A percentile compares a stretch with the other conserved stretches of the same genome.
Evolutionary conservation across 306 rosid genomes (phyloP).

Genomic region (Cicer chorassanicum): DNA sequence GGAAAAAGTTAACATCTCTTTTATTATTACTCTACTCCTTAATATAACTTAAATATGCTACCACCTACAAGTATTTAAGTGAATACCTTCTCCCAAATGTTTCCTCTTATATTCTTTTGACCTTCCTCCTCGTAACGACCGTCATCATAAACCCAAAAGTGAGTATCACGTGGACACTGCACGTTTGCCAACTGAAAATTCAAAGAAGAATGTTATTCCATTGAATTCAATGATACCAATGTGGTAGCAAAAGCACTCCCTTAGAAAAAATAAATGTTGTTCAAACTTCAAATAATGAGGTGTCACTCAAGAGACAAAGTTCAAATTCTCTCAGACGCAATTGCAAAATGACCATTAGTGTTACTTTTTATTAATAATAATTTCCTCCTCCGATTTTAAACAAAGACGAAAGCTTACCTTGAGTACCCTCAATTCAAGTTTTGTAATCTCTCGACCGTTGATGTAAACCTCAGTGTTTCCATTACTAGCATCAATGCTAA

Average conservation of each 20-base stretch:
- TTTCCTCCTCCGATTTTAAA: not conserved
- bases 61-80: slow-evolving; percentile 34
- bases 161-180: slow-evolving; percentile 99
- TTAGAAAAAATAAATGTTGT: not conserved
- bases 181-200: slow-evolving; percentile 87
- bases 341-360: no score
- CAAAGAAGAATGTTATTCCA: slow-evolving; percentile 42
- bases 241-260: not conserved
- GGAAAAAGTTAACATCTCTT: slow-evolving; percentile 48
- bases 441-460: slow-evolving; percentile 96
- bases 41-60: slow-evolving; percentile 17
- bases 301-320: no score
- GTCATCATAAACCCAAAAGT: slow-evolving; percentile 99
- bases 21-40: slow-evolving; percentile 40
- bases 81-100: slow-evolving; percentile 97
- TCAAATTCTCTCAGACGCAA: no score
- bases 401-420: slow-evolving; percentile 61
- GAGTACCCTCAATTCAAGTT: slow-evolving; percentile 89
- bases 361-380: no score
- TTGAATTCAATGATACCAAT: slow-evolving; percentile 33
- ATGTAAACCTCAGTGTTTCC: slow-evolving; percentile 96
- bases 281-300: not conserved
- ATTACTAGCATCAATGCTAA: slow-evolving; percentile 75
- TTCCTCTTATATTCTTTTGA: slow-evolving; percentile 96
- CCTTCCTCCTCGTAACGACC: slow-evolving; percentile 99